phyloP scores from a whole-genome alignment of 768 basidiomycete species.

The Psilocybe subaeruginosa region DNA sequence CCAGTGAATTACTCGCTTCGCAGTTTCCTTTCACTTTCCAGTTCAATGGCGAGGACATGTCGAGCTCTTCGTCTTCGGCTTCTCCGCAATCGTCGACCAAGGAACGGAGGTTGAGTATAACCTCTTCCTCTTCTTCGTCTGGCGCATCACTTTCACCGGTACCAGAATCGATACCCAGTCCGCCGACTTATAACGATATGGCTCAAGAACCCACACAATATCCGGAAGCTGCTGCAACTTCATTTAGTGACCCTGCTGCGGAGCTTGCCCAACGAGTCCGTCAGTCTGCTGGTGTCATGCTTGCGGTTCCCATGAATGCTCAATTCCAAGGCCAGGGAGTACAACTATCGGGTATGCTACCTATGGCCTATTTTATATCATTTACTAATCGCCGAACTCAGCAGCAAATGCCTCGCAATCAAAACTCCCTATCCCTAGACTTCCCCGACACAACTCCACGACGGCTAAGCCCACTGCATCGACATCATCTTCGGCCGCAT shows the following conservation, averaged over 20 bases:
- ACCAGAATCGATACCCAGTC: conserved; percentile 37
- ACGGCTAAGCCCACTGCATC: conserved; percentile 30
- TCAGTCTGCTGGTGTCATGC: conserved; percentile 59
- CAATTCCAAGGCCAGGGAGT: conserved; percentile 32
- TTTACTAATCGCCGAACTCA: conserved; percentile 6
- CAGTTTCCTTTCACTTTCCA: conserved; percentile 45
- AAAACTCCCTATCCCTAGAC: conserved; percentile 43
- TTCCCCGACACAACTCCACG: conserved; percentile 29
- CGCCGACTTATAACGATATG: conserved; percentile 30
- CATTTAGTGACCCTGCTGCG: conserved; percentile 33
- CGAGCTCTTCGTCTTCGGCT: conserved; percentile 23
- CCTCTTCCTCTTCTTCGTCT: conserved; percentile 58
- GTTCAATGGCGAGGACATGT: conserved; percentile 11
- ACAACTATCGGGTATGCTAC: conserved; percentile 24
- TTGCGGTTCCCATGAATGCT: conserved; percentile 47
- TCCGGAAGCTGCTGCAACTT: conserved; percentile 5
- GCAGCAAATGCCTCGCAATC: conserved; percentile 23
- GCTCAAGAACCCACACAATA: conserved; percentile 23
- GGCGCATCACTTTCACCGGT: conserved; percentile 56
- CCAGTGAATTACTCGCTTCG: conserved; percentile 24
- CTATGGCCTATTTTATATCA: neutral
- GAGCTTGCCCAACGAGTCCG: conserved; percentile 53
- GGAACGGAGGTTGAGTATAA: conserved; percentile 52
- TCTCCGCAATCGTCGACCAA: conserved; percentile 31
- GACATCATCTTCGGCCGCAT: conserved; percentile 46